A percentile compares a stretch with the other conserved stretches of the same genome.
phyloP scores from a whole-genome alignment of 208 protist species.

The Trypanosoma mega region DNA sequence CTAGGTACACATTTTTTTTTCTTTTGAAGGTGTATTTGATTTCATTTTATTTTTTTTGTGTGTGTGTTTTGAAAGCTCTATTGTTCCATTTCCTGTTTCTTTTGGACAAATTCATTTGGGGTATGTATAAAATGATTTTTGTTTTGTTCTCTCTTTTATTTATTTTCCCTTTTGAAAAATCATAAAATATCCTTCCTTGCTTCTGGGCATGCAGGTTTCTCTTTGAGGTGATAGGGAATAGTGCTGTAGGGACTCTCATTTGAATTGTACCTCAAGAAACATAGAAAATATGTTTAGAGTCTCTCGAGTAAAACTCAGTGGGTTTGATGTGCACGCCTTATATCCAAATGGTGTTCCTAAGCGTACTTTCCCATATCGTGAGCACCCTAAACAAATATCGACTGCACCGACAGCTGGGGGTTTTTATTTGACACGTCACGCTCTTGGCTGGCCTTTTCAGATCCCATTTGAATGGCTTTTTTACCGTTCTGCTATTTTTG shows the following conservation, averaged over 20 bases:
- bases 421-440: slow-evolving; percentile 84
- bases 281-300: slow-evolving; percentile 61
- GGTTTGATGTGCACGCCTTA: slow-evolving; percentile 73
- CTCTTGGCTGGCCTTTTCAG: slow-evolving; percentile 86
- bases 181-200: slow-evolving; percentile 7
- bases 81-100: too few relatives aligned
- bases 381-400: slow-evolving; percentile 85
- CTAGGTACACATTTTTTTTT: slow-evolving; percentile 10
- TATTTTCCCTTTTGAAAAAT: not conserved
- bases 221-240: too few relatives aligned
- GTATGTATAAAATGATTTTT: too few relatives aligned
- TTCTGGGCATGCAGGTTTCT: too few relatives aligned
- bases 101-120: too few relatives aligned
- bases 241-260: too few relatives aligned
- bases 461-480: slow-evolving; percentile 91
- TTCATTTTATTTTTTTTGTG: slow-evolving; percentile 8
- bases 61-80: not conserved
- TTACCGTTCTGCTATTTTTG: slow-evolving; percentile 69
- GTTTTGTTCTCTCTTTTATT: too few relatives aligned
- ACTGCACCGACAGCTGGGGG: slow-evolving; percentile 79
- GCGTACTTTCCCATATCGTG: slow-evolving; percentile 84
- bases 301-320: slow-evolving; percentile 51
- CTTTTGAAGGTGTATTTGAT: slow-evolving; percentile 8
- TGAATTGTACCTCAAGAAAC: too few relatives aligned
- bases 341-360: slow-evolving; percentile 88